Evolutionary conservation across 2,329 filamentous ascomycete species (phyloP), one percentile per base, ranked within the genome.

Genomic region (Fusarium penzigii): DNA sequence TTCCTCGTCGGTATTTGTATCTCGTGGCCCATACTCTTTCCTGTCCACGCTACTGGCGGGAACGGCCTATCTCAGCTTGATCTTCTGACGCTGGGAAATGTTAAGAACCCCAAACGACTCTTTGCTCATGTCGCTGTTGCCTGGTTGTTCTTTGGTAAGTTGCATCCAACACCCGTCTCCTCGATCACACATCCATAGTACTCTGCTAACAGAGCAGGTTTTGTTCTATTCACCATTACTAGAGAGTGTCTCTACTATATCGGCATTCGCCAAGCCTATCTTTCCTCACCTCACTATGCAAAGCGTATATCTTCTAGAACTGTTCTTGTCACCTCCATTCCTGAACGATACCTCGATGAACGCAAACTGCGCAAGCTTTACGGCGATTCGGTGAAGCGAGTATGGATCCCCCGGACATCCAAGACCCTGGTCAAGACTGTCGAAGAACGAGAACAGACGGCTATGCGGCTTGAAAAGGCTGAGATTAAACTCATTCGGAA

Each of bases 231-330:
- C 73, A 87, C 90, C 66, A 84, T 97, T 57, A 88, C 92, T 50
- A 84, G 93, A 52, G 93, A 97, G 72, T 87, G 85, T 68, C 88
- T 97, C 63, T 96, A 87, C 80, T 96, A 90, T 72, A 88, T 97
- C 76, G 96, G 95, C 66, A 75, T 97, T 46, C 89, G 92, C 57
- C 93, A 97, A 73, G 93, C 93, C 0, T 97, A 95, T 73, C 83
- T 95, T 39, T 82, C 95, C 49, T 92, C 91, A 11, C 91, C 92
- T 11, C 78, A 89, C 44, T 95, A 95, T 69, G 83, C 91, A 48
- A 88, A 87, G 65, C 89, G 92, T 51, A 85, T 97, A 42, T 97
- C 93, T 2, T 93, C 92, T 3, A 86, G 91, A 48, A 97, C 92
- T 2, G 89, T 97, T 1, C 84, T 99, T 12, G 92, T 96, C 71